A percentile compares a stretch with the other conserved stretches of the same genome.
Evolutionary conservation across 192 early-diverging fungal species (phyloP).

Genomic region (Podila minutissima): DNA sequence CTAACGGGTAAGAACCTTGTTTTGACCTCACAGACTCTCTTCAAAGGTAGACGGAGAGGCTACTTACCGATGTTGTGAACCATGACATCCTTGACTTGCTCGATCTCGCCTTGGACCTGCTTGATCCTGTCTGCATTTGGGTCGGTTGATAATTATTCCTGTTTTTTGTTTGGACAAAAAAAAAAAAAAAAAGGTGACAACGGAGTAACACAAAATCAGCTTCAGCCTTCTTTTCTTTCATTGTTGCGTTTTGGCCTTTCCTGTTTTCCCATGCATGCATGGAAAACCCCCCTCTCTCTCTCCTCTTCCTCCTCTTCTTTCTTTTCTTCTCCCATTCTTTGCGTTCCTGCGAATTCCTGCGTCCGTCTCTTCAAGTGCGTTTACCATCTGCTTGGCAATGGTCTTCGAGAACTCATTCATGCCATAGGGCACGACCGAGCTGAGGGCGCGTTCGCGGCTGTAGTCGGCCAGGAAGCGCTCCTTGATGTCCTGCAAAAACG

Average conservation of each 20-base stretch:
- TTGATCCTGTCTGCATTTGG: constrained; percentile 78
- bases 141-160: constrained; percentile 79
- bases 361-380: not conserved
- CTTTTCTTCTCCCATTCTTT: not conserved
- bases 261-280: not conserved
- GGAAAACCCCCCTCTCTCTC: not conserved
- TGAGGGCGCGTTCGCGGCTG: constrained; percentile 61
- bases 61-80: constrained; percentile 86
- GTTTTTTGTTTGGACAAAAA: not conserved
- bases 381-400: constrained; percentile 85
- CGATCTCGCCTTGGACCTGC: constrained; percentile 90
- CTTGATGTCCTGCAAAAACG: constrained; percentile 88
- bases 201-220: no score
- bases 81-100: constrained; percentile 95
- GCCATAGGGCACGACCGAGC: constrained; percentile 72
- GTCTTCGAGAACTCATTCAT: constrained; percentile 85
- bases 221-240: not conserved
- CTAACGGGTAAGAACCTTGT: no score
- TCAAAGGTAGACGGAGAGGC: no score
- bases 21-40: no score
- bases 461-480: constrained; percentile 67
- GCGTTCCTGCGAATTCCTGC: not conserved
- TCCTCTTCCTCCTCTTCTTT: not conserved
- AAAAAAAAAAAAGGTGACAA: not conserved
- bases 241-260: not conserved